phyloP scores from a whole-genome alignment of 2,329 filamentous ascomycete species.

The Aschersonia sp. region DNA sequence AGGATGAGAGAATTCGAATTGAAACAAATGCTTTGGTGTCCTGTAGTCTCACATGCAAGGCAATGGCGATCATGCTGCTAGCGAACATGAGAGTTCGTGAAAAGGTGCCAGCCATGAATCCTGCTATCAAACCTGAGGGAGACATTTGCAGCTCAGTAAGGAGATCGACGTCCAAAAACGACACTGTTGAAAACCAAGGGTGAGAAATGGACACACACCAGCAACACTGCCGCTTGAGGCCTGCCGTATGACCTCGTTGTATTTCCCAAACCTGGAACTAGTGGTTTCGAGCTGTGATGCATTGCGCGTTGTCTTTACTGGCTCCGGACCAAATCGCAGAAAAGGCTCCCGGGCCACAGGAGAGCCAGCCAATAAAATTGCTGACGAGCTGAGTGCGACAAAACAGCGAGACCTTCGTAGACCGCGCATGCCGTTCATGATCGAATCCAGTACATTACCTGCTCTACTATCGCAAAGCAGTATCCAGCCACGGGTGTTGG shows the following conservation, averaged over 20 bases:
- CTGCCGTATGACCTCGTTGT: conserved; percentile 26
- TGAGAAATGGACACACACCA: conserved; percentile 20
- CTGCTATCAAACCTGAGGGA: conserved; percentile 41
- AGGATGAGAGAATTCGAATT: background rate
- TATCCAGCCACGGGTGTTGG: too few relatives aligned
- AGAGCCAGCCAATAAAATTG: conserved; percentile 11
- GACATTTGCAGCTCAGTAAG: background rate
- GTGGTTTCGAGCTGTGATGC: background rate
- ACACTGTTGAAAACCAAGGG: background rate
- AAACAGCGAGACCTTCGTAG: too few relatives aligned
- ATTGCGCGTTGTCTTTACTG: conserved; percentile 3
- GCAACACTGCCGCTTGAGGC: conserved; percentile 39
- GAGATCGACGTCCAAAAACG: background rate
- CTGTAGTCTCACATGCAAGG: conserved; percentile 39
- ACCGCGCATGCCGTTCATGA: too few relatives aligned
- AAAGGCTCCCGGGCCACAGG: conserved; percentile 10
- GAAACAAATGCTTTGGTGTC: background rate
- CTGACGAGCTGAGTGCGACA: conserved; percentile 12
- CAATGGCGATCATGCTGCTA: conserved; percentile 47
- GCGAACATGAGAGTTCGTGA: conserved; percentile 56
- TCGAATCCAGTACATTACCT: too few relatives aligned
- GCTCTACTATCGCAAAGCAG: too few relatives aligned
- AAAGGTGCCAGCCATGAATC: conserved; percentile 54
- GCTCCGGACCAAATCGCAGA: conserved; percentile 12
- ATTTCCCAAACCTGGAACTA: conserved; percentile 2